phyloP scores from a whole-genome alignment of 169 alveolate species.

The Eimeria necatrix region DNA sequence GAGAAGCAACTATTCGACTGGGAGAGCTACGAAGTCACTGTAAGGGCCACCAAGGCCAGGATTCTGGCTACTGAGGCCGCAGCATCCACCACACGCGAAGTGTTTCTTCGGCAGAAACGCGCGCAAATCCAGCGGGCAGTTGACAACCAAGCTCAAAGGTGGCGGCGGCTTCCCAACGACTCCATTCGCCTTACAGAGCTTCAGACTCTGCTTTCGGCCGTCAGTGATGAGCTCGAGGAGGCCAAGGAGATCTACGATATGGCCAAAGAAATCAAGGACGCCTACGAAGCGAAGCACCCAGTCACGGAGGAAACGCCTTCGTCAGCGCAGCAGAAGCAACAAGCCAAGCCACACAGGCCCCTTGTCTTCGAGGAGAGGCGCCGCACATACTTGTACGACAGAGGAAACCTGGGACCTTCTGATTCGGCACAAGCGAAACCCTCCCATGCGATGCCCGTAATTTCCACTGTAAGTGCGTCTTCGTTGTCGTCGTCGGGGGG shows the following conservation, averaged over 20 bases:
- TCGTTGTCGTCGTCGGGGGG: no score
- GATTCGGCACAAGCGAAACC: no score
- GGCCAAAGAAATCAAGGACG: not conserved
- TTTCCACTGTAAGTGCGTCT: no score
- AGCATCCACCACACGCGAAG: not conserved
- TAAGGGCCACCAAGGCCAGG: not conserved
- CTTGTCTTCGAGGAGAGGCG: not conserved
- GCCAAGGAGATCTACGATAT: not conserved
- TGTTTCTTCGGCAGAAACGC: not conserved
- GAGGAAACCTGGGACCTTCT: no score
- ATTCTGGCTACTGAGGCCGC: not conserved
- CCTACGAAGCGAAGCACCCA: not conserved
- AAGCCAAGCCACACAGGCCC: not conserved
- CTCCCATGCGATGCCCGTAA: no score
- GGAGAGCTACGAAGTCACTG: not conserved
- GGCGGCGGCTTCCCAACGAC: constrained; percentile 3
- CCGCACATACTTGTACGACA: not conserved
- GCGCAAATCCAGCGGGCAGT: not conserved
- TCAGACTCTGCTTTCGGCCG: not conserved
- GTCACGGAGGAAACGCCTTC: not conserved
- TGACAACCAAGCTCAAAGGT: not conserved
- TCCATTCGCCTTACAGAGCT: not conserved
- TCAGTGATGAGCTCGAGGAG: constrained; percentile 12
- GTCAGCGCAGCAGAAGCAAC: not conserved
- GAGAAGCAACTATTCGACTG: not conserved